phyloP scores from a whole-genome alignment of 75 land plant genomes.

The Cryptomeria japonica region DNA sequence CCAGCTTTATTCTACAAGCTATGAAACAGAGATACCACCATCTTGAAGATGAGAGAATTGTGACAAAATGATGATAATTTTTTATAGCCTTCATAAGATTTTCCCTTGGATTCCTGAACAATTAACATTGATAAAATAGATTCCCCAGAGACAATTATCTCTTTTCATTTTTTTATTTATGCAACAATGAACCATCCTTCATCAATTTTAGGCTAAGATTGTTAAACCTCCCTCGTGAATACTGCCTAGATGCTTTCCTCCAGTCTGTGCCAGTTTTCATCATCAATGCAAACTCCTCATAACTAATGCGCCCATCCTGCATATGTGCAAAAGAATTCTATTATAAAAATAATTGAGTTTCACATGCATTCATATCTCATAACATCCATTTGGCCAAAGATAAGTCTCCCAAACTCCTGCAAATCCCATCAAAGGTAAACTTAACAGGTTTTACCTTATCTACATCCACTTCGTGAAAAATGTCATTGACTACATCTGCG shows the following conservation, averaged over 20 bases:
- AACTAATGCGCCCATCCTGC: conserved; percentile 71
- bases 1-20: conserved; percentile 2
- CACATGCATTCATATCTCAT: neutral
- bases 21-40: neutral
- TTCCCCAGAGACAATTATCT: neutral
- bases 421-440: neutral
- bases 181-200: conserved; percentile 57
- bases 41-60: conserved; percentile 2
- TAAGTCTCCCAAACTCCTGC: neutral
- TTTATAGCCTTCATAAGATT: neutral
- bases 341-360: neutral
- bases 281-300: conserved; percentile 70
- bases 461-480: conserved; percentile 67
- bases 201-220: conserved; percentile 54
- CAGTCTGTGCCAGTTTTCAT: conserved; percentile 80
- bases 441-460: conserved; percentile 47
- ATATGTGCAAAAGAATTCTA: neutral
- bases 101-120: conserved; percentile 1
- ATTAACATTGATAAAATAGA: neutral
- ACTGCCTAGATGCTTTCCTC: conserved; percentile 72
- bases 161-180: conserved; percentile 9
- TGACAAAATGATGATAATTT: neutral
- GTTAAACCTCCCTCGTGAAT: conserved; percentile 62
- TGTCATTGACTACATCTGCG: conserved; percentile 55
- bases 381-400: neutral